Evolutionary conservation across 768 basidiomycete genomes (phyloP).

Genomic region (Antrodiella citrinella): DNA sequence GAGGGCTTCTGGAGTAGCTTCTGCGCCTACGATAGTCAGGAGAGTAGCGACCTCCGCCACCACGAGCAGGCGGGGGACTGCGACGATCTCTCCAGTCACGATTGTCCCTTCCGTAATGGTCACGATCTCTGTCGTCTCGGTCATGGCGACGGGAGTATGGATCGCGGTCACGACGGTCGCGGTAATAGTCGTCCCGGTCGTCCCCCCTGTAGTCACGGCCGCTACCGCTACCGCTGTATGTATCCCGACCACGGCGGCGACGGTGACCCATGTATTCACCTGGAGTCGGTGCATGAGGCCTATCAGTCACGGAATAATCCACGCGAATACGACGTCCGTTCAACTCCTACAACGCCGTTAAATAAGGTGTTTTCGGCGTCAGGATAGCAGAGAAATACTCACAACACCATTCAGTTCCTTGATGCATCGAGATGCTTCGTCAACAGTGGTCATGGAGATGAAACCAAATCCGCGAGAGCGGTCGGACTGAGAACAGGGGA

Average conservation of each 20-base stretch:
- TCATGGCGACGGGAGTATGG: slow-evolving; percentile 33
- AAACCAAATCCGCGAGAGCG: slow-evolving; percentile 98
- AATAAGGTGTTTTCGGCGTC: background rate
- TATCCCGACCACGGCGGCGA: slow-evolving; percentile 41
- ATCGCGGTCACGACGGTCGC: slow-evolving; percentile 39
- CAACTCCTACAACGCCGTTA: slow-evolving; percentile 50
- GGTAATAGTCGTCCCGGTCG: slow-evolving; percentile 33
- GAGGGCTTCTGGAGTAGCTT: slow-evolving; percentile 77
- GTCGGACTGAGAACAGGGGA: slow-evolving; percentile 53
- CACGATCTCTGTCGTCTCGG: slow-evolving; percentile 41
- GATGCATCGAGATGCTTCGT: slow-evolving; percentile 84
- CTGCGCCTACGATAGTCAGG: slow-evolving; percentile 69
- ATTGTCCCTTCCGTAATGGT: slow-evolving; percentile 57
- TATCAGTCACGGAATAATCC: slow-evolving; percentile 90
- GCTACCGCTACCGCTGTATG: slow-evolving; percentile 25
- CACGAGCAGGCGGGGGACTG: slow-evolving; percentile 43
- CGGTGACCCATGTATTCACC: slow-evolving; percentile 97
- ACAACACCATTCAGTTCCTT: slow-evolving; percentile 89
- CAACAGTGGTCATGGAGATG: slow-evolving; percentile 85
- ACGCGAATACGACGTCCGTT: slow-evolving; percentile 96
- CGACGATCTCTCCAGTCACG: slow-evolving; percentile 78
- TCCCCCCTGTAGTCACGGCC: slow-evolving; percentile 9
- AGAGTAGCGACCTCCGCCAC: slow-evolving; percentile 57
- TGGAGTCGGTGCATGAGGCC: slow-evolving; percentile 92
- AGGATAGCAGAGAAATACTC: slow-evolving; percentile 25